Base-by-base conservation (phyloP, 2,329 filamentous ascomycete genomes). In the Pseudovirgaria hyperparasitica region DNA sequence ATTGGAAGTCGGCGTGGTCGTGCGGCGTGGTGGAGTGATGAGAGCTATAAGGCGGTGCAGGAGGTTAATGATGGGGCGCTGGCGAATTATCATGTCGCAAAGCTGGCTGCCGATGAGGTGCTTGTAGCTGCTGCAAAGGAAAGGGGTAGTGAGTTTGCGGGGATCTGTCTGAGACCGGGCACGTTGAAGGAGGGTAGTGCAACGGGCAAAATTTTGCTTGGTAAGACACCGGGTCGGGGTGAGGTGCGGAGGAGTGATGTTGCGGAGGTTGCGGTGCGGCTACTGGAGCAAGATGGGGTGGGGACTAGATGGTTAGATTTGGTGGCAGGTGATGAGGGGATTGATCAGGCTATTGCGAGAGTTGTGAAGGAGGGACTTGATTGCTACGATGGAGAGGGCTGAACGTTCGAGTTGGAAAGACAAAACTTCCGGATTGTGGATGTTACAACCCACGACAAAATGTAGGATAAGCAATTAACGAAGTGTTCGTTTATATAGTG, bases 231-330 rank as follows among this genome's bases (percentile, higher is more conserved):
- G 4, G 40, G 38, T 5, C 43, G 47, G 19, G 63, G 57, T 0
- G 56, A 49, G 31, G 57, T 65, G 16, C 57, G 54, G 16, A 51
- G 67, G 19, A 63, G 57, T 35, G 62, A 65, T 39, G 65, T 70
- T 23, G 67, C 66, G 5, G 52, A 59, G 38, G 59, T 64, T 22
- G 59, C 65, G 22, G 62, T 60, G 38, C 46, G 42, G 34, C 50
- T 67, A 33, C 39, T 71, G 45, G 62, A 60, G 11, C 55, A 57
- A 9, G 54, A 55, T 13, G 61, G 62, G 37, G 56, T 54, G 14
- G 55, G 54, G 20, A 66, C n/a, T n/a, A n/a, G 67, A 0, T 71
- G 65, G 64, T 53, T 60, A 42, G 67, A 71, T 54, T 43, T 70
- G 35, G 34, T 70, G 23, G 57, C 62, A 38, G 67, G 66, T 3